Evolutionary conservation across 768 basidiomycete species (phyloP).

Genomic region (Xerocomus potaroensis): DNA sequence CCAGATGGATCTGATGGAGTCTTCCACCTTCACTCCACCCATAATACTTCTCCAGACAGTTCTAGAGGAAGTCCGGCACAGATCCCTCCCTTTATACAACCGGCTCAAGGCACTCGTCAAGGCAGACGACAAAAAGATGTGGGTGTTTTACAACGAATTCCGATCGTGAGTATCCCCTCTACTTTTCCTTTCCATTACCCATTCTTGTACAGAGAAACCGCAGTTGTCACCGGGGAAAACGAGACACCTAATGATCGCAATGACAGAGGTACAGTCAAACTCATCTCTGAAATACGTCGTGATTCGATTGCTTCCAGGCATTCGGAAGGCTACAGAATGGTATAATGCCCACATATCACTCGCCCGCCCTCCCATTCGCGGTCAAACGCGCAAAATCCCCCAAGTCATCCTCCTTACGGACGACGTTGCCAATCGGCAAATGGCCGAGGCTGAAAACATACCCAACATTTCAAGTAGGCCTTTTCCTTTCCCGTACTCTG

Average conservation of each 20-base stretch:
- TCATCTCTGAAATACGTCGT: background rate
- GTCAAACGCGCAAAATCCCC: conserved; percentile 46
- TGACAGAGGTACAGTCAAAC: conserved; percentile 63
- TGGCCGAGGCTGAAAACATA: conserved; percentile 65
- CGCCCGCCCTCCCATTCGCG: conserved; percentile 48
- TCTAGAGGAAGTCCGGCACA: conserved; percentile 92
- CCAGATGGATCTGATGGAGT: conserved; percentile 94
- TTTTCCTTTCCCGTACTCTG: background rate
- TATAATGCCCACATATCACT: conserved; percentile 71
- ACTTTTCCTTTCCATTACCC: background rate
- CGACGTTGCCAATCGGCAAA: conserved; percentile 78
- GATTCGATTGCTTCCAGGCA: conserved; percentile 50
- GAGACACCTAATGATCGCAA: conserved; percentile 93
- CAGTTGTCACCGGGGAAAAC: conserved; percentile 66
- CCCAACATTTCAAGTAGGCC: conserved; percentile 54
- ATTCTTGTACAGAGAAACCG: conserved; percentile 60
- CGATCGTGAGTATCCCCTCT: conserved; percentile 52
- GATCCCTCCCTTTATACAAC: conserved; percentile 89
- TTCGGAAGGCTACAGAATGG: conserved; percentile 84
- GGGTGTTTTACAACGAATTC: conserved; percentile 87
- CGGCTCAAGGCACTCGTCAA: conserved; percentile 81
- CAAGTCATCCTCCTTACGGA: conserved; percentile 82
- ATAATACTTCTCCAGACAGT: conserved; percentile 94
- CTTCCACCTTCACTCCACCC: conserved; percentile 65
- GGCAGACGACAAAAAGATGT: conserved; percentile 80